Evolutionary conservation across 169 alveolate species (phyloP), one percentile per base, ranked within the genome.

Genomic region (Plasmodium inui): DNA sequence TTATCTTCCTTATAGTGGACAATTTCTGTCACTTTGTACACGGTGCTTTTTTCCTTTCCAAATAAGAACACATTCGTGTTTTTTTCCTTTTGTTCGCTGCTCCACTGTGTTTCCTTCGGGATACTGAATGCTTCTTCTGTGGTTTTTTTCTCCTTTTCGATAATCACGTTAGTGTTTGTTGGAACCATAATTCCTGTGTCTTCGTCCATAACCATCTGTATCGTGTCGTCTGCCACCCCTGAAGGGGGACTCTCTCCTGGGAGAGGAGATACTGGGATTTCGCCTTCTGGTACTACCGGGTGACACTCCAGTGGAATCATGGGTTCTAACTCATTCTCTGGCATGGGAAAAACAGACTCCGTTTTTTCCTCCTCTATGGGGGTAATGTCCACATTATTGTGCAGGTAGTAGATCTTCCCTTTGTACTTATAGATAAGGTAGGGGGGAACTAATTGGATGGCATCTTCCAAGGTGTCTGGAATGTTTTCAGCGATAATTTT

Each of bases 111-210:
- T 1, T 32, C 79, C 6, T 46, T 30, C 28, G 93, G 93, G 9
- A 86, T 12, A 19, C 39, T 44, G 67, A 74, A 86, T 34, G 0
- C 46, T 10, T n/a, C 71, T 14, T n/a, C 71, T 14, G 10, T n/a
- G 26, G 22, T 80, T 28, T 46, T 3, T 46, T 12, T 41, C 6
- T 17, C 73, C 57, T n/a, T 80, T 19, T 80, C 73, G 12, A 41
- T 76, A 12, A 55, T 30, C 26, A 17, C 26, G 10, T 71, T 19
- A 44, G 5, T 34, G 14, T 86, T 44, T 50, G 57, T 86, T 4
- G 93, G 86, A 2, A 86, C 17, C 26, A 28, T 14, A 37, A 86
- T 86, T 3, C 93, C 93, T 14, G 93, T 86, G 34, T 86, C 93
- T 74, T 86, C 85, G 39, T 86, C 86, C 26, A 74, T 8, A 4